Conservation (phyloP, 139 green algal species). For the Astrephomene gubernaculifera region DNA sequence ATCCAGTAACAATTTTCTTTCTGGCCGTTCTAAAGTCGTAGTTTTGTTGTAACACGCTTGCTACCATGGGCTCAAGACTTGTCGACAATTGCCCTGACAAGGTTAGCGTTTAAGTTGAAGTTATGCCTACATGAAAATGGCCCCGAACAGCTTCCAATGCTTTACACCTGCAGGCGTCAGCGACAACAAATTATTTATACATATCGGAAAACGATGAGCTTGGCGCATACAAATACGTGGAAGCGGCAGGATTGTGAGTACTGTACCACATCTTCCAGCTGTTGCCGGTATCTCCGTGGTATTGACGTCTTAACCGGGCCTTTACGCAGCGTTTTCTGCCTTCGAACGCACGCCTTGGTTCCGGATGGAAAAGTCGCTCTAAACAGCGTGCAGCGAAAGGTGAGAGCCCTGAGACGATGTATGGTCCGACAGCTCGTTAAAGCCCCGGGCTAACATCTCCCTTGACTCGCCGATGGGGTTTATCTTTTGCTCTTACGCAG, state of each 20-base stretch:
- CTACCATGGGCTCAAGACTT: constrained; percentile 23
- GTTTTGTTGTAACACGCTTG: neutral
- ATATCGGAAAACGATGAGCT: constrained; percentile 66
- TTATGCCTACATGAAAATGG: too few species aligned
- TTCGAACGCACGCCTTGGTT: constrained; percentile 64
- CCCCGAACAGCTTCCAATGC: too few species aligned
- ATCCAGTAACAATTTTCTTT: too few species aligned
- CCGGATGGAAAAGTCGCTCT: constrained; percentile 77
- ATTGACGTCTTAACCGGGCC: neutral
- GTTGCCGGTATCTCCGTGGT: neutral
- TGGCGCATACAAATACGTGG: constrained; percentile 48
- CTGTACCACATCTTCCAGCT: neutral
- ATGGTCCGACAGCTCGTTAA: too few species aligned
- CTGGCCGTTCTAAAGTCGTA: too few species aligned
- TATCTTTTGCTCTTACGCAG: too few species aligned
- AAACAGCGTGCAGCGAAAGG: constrained; percentile 88
- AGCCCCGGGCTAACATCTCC: neutral
- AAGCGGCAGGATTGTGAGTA: constrained; percentile 72
- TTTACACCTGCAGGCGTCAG: constrained; percentile 51
- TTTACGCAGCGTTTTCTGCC: constrained; percentile 84
- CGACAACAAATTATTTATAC: constrained; percentile 84
- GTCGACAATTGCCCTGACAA: constrained; percentile 69
- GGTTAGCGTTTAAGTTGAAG: constrained; percentile 45
- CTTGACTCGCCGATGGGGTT: too few species aligned
- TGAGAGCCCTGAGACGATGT: constrained; percentile 14